Evolutionary conservation across 129 eudicot genomes (phyloP).

Genomic region (Flaveria bidentis): DNA sequence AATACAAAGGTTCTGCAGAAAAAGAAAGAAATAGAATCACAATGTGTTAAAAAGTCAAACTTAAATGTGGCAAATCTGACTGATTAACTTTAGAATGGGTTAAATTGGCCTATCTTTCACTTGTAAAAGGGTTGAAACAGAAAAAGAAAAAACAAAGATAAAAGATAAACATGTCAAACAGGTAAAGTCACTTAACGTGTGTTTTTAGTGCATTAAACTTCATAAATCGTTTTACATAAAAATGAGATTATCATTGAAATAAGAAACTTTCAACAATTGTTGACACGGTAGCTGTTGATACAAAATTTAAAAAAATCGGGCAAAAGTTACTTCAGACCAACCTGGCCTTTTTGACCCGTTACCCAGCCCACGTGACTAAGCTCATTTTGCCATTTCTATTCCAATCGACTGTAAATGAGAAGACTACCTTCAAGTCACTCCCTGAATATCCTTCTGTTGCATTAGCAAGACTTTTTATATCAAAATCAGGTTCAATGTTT

Average conservation of each 20-base stretch:
- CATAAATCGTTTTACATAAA: neutral
- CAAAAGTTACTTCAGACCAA: neutral
- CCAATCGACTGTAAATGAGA: neutral
- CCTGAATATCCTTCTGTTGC: constrained; percentile 97
- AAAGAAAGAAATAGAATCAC: neutral
- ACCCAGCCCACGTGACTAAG: neutral
- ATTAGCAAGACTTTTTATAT: constrained; percentile 73
- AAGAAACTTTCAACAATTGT: neutral
- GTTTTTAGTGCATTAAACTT: constrained; percentile 4
- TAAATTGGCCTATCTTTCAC: neutral
- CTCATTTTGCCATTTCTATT: neutral
- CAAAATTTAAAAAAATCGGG: neutral
- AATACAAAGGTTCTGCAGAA: constrained; percentile 83
- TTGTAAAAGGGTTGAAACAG: neutral
- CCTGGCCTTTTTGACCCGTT: neutral
- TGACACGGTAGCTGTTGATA: neutral
- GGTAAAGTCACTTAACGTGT: neutral
- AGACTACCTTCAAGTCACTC: constrained; percentile 82
- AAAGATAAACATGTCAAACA: neutral
- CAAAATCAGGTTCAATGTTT: constrained; percentile 61
- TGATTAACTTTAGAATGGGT: neutral
- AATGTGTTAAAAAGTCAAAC: neutral
- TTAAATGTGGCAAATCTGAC: neutral
- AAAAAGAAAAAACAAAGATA: neutral
- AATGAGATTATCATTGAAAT: neutral